Evolutionary conservation across 768 basidiomycete genomes (phyloP).

Genomic region (Austroboletus eburneus): DNA sequence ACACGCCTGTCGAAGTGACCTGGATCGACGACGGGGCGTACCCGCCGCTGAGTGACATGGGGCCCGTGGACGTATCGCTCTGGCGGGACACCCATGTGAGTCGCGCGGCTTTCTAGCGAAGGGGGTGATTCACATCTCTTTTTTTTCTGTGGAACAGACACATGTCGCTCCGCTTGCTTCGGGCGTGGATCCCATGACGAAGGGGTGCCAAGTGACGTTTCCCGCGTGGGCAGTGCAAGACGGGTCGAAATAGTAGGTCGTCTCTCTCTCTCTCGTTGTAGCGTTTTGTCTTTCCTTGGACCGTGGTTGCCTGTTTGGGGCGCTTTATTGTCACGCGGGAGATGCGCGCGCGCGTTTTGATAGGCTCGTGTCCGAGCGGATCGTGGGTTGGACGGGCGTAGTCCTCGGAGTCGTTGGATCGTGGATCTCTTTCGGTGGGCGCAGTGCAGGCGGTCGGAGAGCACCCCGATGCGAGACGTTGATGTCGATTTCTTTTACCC

Average conservation of each 20-base stretch:
- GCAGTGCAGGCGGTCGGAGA: too few species aligned
- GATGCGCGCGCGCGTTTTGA: not conserved
- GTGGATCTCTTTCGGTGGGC: too few species aligned
- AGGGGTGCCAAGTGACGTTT: slow-evolving; percentile 25
- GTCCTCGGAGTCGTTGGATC: slow-evolving; percentile 9
- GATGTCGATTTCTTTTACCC: not conserved
- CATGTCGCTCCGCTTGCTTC: slow-evolving; percentile 42
- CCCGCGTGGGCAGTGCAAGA: slow-evolving; percentile 24
- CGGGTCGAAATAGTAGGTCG: slow-evolving; percentile 32
- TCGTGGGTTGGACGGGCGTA: slow-evolving; percentile 6
- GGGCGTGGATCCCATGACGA: slow-evolving; percentile 35
- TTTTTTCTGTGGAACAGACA: slow-evolving; percentile 19
- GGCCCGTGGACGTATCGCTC: slow-evolving; percentile 43
- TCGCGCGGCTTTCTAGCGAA: not conserved
- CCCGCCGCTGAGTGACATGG: slow-evolving; percentile 42
- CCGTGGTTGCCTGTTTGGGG: too few species aligned
- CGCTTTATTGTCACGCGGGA: not conserved
- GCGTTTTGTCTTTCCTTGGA: not conserved
- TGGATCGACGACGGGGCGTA: slow-evolving; percentile 48
- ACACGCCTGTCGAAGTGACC: slow-evolving; percentile 36
- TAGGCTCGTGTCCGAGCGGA: slow-evolving; percentile 2
- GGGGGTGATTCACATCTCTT: not conserved
- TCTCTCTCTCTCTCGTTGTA: not conserved
- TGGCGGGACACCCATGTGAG: slow-evolving; percentile 41
- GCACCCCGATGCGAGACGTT: slow-evolving; percentile 7